A percentile compares a stretch with the other conserved stretches of the same genome.
These are phyloP conservation scores for Xylona heveae DNA, from an alignment of 495 filamentous ascomycete genomes.

Conservation along the genomic window DNA sequence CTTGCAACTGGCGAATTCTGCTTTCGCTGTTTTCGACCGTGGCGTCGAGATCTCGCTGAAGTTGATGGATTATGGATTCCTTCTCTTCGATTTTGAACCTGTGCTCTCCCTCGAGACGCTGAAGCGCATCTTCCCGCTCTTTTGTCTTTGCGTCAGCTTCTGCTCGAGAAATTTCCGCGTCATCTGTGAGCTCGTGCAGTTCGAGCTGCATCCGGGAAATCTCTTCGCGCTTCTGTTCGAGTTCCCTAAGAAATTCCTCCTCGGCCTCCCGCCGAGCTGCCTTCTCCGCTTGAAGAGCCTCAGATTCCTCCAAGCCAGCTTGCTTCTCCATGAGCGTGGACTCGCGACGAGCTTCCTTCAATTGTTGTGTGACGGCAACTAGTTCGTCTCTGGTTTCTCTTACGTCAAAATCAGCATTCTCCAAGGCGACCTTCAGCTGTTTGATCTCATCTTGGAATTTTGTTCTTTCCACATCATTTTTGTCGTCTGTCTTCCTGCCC, in stretches of 20 bases:
- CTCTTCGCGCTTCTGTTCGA: constrained; percentile 7
- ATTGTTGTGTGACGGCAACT: constrained; percentile 21
- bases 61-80: too few species aligned
- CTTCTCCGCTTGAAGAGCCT: constrained; percentile 26
- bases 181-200: constrained; percentile 16
- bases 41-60: too few species aligned
- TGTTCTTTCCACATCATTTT: constrained; percentile 28
- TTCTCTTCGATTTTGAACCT: background rate
- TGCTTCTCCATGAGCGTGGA: constrained; percentile 13
- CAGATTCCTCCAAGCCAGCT: constrained; percentile 12
- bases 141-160: constrained; percentile 1
- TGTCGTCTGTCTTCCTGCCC: constrained; percentile 41
- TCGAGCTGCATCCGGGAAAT: constrained; percentile 7
- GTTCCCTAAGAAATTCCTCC: constrained; percentile 1
- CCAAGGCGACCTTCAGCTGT: constrained; percentile 6
- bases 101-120: constrained; percentile 1
- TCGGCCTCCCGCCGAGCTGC: constrained; percentile 16
- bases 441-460: constrained; percentile 10
- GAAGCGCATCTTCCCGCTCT: constrained; percentile 1
- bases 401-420: constrained; percentile 4
- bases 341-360: constrained; percentile 23
- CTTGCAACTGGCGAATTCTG: too few species aligned
- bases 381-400: constrained; percentile 19
- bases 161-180: constrained; percentile 10
- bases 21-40: too few species aligned